Evolutionary conservation across 164 flowering plant species (phyloP).

Genomic region (Umbilicus rupestris): DNA sequence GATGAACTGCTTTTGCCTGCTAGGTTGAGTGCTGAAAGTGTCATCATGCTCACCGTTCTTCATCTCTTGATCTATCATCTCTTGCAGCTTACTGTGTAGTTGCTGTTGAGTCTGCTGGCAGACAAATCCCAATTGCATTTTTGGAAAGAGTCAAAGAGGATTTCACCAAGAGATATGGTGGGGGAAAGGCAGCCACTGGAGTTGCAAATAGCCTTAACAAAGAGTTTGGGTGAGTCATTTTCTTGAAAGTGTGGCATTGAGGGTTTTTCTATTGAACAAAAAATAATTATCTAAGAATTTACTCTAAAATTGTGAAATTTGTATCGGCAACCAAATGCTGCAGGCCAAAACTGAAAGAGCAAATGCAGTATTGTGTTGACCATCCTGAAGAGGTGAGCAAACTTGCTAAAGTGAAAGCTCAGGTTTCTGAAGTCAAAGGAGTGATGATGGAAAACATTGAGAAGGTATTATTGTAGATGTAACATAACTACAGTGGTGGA

Average conservation of each 20-base stretch:
- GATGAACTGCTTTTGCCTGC: too few species aligned
- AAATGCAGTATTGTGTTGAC: constrained; percentile 8
- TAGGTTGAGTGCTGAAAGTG: too few species aligned
- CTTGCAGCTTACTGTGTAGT: too few species aligned
- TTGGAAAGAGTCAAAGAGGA: too few species aligned
- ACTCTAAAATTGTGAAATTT: neutral
- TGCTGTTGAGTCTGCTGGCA: too few species aligned
- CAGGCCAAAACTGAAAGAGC: constrained; percentile 7
- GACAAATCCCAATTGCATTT: too few species aligned
- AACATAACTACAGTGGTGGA: neutral
- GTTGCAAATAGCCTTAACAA: neutral
- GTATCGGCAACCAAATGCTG: neutral
- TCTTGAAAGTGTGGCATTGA: neutral
- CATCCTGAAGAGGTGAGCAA: constrained; percentile 8
- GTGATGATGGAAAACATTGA: constrained; percentile 9
- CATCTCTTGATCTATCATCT: too few species aligned
- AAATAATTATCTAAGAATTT: neutral
- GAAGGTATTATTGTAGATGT: neutral
- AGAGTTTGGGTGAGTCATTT: neutral
- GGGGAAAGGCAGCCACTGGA: neutral
- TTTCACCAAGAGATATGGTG: neutral
- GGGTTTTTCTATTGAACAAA: neutral
- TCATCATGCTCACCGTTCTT: too few species aligned
- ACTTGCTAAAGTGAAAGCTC: constrained; percentile 7
- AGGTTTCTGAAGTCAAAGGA: constrained; percentile 6